phyloP scores from a whole-genome alignment of 257 asterid species.

The Solanum clarkiae region DNA sequence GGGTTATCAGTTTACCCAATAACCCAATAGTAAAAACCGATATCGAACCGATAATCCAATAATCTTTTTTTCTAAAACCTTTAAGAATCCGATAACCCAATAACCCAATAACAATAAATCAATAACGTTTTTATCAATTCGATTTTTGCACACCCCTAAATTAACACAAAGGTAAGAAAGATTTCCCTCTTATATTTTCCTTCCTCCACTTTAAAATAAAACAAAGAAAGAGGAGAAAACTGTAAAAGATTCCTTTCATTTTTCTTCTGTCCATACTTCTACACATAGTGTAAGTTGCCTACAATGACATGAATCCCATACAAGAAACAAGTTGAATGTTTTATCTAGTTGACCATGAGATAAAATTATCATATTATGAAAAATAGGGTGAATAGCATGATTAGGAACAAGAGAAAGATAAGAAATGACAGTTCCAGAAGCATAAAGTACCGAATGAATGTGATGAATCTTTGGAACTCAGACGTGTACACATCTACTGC shows the following conservation, averaged over 20 bases:
- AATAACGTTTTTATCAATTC: no score
- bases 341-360: background rate
- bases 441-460: constrained; percentile 57
- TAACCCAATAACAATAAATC: no score
- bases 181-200: background rate
- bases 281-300: background rate
- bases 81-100: no score
- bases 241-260: background rate
- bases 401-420: background rate
- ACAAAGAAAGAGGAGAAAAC: background rate
- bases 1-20: no score
- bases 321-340: background rate
- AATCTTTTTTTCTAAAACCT: no score
- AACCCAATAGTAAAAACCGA: no score
- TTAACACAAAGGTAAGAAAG: background rate
- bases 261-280: background rate
- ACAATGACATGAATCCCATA: background rate
- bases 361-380: background rate
- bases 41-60: no score
- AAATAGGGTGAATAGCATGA: background rate
- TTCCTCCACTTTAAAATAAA: background rate
- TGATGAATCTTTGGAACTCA: constrained; percentile 73
- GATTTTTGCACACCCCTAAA: no score
- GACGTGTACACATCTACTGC: constrained; percentile 63
- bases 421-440: constrained; percentile 2